phyloP scores from a whole-genome alignment of 2,329 filamentous ascomycete genomes.

The Fusarium anthophilum region DNA sequence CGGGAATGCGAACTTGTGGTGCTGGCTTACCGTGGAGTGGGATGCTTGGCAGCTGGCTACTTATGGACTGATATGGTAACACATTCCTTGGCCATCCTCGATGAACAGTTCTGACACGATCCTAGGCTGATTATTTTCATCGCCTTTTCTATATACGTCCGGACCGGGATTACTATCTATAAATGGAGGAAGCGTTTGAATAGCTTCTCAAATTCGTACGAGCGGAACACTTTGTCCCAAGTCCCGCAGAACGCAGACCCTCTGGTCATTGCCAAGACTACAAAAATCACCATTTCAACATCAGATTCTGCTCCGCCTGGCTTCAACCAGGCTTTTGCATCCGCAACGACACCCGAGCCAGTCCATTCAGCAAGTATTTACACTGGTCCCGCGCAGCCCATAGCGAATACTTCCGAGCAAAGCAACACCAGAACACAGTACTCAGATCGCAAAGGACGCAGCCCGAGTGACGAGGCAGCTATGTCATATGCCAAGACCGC shows the following conservation, averaged over 20 bases:
- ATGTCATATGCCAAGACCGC: constrained; percentile 5
- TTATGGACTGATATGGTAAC: constrained; percentile 13
- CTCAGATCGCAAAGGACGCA: background rate
- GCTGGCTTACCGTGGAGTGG: constrained; percentile 13
- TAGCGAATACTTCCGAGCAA: background rate
- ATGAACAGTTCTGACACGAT: background rate
- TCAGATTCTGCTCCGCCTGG: background rate
- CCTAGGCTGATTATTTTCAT: background rate
- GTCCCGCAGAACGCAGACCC: background rate
- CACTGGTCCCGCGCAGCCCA: background rate
- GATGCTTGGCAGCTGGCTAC: constrained; percentile 21
- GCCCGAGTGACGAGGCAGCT: constrained; percentile 1
- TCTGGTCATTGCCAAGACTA: background rate
- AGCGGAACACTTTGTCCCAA: background rate
- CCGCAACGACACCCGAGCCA: background rate
- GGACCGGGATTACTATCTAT: background rate
- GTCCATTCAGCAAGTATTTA: background rate
- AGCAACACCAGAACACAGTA: background rate
- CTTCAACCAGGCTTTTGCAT: background rate
- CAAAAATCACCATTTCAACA: constrained; percentile 1
- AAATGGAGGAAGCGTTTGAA: constrained; percentile 5
- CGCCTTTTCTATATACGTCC: background rate
- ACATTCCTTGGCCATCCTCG: background rate
- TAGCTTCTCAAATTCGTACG: constrained; percentile 3
- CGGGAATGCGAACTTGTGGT: constrained; percentile 10